Percentiles rank a stretch among this genome's conserved stretches.
phyloP scores from a whole-genome alignment of 2,329 filamentous ascomycete species.

The Phyllosticta citribraziliensis region DNA sequence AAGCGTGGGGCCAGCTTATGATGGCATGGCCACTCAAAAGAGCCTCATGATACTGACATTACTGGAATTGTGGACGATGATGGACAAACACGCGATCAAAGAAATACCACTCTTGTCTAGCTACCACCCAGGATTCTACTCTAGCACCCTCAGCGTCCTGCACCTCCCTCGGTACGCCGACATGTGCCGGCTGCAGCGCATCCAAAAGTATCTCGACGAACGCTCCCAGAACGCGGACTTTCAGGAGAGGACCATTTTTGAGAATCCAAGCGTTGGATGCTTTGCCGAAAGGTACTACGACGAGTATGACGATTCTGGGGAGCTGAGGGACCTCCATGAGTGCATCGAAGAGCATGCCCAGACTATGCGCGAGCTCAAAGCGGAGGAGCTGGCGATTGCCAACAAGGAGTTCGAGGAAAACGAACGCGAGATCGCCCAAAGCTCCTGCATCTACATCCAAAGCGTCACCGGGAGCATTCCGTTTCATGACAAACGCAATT shows the following conservation, averaged over 20 bases:
- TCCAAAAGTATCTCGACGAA: constrained; percentile 41
- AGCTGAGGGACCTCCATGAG: constrained; percentile 22
- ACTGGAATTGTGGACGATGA: constrained; percentile 48
- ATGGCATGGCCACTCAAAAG: constrained; percentile 35
- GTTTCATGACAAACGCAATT: constrained; percentile 22
- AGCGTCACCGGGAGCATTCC: background rate
- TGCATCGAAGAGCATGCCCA: constrained; percentile 28
- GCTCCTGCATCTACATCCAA: constrained; percentile 22
- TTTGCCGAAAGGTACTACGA: constrained; percentile 41
- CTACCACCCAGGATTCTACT: constrained; percentile 43
- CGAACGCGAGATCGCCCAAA: constrained; percentile 22
- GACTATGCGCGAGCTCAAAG: constrained; percentile 23
- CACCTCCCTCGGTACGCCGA: constrained; percentile 39
- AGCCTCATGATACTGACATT: constrained; percentile 45
- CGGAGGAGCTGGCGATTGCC: constrained; percentile 28
- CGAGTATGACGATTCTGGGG: constrained; percentile 7
- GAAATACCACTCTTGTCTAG: constrained; percentile 40
- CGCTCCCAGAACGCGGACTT: constrained; percentile 22
- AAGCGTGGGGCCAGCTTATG: constrained; percentile 28
- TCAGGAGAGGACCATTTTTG: constrained; percentile 37
- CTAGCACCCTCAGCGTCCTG: constrained; percentile 45
- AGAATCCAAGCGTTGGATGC: constrained; percentile 31
- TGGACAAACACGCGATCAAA: constrained; percentile 41
- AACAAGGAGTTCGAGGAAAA: constrained; percentile 29
- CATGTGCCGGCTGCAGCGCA: constrained; percentile 40